Evolutionary conservation across 192 early-diverging fungal species (phyloP).

Genomic region (Entomortierella parvispora): DNA sequence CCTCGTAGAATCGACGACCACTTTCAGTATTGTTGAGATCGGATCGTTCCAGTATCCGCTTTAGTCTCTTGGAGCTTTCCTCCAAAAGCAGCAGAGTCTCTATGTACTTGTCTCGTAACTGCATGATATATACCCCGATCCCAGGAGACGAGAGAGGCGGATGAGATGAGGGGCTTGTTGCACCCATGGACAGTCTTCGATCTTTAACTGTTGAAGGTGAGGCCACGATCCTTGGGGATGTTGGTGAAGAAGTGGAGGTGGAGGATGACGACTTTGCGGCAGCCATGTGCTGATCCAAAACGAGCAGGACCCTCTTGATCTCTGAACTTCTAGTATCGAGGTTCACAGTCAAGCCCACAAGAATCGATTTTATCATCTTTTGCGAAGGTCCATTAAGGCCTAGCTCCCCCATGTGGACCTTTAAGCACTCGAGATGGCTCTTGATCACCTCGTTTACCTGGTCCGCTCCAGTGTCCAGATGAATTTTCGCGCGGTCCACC

Average conservation of each 20-base stretch:
- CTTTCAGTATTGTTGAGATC: conserved; percentile 27
- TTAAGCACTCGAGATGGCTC: conserved; percentile 37
- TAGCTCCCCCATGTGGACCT: conserved; percentile 23
- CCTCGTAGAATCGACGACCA: conserved; percentile 29
- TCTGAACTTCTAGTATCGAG: conserved; percentile 47
- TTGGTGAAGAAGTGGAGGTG: conserved; percentile 20
- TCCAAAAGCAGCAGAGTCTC: conserved; percentile 31
- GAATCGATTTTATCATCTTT: conserved; percentile 45
- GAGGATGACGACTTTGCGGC: neutral
- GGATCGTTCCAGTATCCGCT: conserved; percentile 27
- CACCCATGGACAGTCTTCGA: conserved; percentile 17
- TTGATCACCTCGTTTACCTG: conserved; percentile 34
- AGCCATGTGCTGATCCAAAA: conserved; percentile 30
- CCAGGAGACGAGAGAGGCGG: conserved; percentile 2
- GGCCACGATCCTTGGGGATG: conserved; percentile 17
- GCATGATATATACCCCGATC: conserved; percentile 21
- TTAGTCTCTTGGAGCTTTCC: conserved; percentile 28
- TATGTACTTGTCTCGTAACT: conserved; percentile 27
- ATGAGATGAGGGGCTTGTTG: neutral
- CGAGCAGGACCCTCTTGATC: conserved; percentile 35
- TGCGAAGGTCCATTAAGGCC: conserved; percentile 12
- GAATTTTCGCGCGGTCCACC: conserved; percentile 30
- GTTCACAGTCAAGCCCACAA: conserved; percentile 40
- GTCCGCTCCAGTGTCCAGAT: conserved; percentile 50
- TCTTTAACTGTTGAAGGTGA: conserved; percentile 2